phyloP scores from a whole-genome alignment of 192 early-diverging fungal genomes.

The Jimgerdemannia lactiflua region DNA sequence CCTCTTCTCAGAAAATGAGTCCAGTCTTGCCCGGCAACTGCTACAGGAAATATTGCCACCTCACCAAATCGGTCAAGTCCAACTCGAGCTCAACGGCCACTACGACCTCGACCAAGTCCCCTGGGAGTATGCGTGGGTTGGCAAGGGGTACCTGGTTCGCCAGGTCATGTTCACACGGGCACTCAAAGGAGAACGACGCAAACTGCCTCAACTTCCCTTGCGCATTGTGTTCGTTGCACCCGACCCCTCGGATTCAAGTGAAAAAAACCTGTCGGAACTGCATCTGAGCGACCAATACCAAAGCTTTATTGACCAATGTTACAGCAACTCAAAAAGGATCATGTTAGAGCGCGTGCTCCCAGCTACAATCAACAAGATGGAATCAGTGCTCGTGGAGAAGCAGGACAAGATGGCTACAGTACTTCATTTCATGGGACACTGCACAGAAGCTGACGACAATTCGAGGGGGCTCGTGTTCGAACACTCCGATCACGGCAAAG shows the following conservation, averaged over 20 bases:
- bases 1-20: too few relatives aligned
- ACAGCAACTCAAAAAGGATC: background rate
- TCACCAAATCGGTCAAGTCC: background rate
- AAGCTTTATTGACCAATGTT: background rate
- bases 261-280: background rate
- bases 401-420: background rate
- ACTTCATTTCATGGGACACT: background rate
- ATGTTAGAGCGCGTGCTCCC: background rate
- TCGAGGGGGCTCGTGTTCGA: background rate
- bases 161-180: background rate
- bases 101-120: background rate
- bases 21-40: too few relatives aligned
- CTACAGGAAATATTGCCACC: too few relatives aligned
- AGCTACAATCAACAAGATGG: background rate
- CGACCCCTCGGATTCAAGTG: background rate
- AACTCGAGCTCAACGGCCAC: background rate
- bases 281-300: background rate
- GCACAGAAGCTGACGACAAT: background rate
- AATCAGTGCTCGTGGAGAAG: background rate
- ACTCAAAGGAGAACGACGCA: background rate
- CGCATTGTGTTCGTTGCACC: background rate
- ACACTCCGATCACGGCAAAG: background rate
- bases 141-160: background rate
- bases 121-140: background rate
- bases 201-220: background rate